phyloP scores from a whole-genome alignment of 2,329 filamentous ascomycete species.

The Cyclaneusma minus region DNA sequence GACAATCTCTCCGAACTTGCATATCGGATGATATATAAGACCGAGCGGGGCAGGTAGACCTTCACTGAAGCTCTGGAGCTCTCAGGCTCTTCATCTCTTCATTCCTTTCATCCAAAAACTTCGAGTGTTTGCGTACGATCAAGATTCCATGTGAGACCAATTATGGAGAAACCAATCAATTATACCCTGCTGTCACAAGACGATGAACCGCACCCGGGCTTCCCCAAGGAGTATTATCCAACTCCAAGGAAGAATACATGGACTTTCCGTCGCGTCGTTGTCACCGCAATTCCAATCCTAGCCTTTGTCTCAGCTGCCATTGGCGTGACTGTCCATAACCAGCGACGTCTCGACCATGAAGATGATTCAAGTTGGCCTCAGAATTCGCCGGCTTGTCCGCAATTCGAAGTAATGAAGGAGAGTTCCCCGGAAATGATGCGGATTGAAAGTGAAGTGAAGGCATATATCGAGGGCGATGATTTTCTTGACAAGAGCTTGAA shows the following conservation, averaged over 20 bases:
- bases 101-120: too few relatives aligned
- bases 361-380: slow-evolving; percentile 2
- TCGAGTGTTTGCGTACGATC: too few relatives aligned
- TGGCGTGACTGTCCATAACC: too few relatives aligned
- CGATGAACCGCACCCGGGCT: slow-evolving; percentile 3
- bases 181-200: slow-evolving; percentile 9
- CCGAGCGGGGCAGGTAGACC: too few relatives aligned
- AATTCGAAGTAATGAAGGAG: slow-evolving; percentile 8
- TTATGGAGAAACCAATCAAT: slow-evolving; percentile 5
- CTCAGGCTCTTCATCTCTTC: too few relatives aligned
- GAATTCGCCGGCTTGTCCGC: slow-evolving; percentile 8
- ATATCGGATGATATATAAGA: too few relatives aligned
- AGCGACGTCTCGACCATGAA: slow-evolving; percentile 2
- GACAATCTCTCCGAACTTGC: too few relatives aligned
- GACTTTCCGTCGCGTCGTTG: slow-evolving; percentile 3
- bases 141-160: too few relatives aligned
- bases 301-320: too few relatives aligned
- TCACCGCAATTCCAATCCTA: slow-evolving; percentile 3
- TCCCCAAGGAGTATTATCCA: too few relatives aligned
- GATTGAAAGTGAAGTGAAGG: slow-evolving; percentile 7
- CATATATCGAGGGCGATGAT: slow-evolving; percentile 6
- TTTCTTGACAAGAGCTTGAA: slow-evolving; percentile 10
- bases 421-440: slow-evolving; percentile 3
- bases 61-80: too few relatives aligned
- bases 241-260: slow-evolving; percentile 1